Base-by-base conservation (phyloP, 2,329 filamentous ascomycete species). In the Phyllachora maydis region DNA sequence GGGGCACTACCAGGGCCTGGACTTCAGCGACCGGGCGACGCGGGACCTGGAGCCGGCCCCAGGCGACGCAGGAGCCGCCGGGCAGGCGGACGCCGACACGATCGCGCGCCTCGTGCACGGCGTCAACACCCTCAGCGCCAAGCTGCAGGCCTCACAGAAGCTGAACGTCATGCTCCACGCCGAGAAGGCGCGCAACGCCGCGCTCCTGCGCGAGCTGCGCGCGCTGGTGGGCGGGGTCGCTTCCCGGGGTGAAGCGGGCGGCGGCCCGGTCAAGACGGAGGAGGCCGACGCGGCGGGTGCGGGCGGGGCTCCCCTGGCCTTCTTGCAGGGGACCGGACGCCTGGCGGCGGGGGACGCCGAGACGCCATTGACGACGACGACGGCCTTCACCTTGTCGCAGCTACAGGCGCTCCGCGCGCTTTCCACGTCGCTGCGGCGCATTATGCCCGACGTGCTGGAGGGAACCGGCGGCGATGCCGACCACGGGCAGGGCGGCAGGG, bases 371-470 rank as follows among this genome's bases (percentile, higher is more conserved):
- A 61, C 64, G 8, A 79, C 76, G 4, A 78, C 76, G 11, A 65
- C 75, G 0, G 61, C 67, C 10, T 92, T 93, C 43, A 70, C 78
- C 1, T 58, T 90, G 11, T 76, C 74, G 3, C 85, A 95, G 42
- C 56, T 93, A 11, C 78, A 81, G 14, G 68, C 79, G 1, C 55
- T 98, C 21, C 69, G 77, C 28, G 53, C 66, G 6, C 55, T 90
- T 12, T 65, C 59, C 3, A 42, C 46, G 4, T 54, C 54, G 6
- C 53, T 92, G 23, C 56, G 65, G 7, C 59, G 63, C 8, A 52
- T 92, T 17, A 55, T 70, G 30, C 68, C 76, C 0, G 67, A 72
- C 28, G 49, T 90, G 14, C 45, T 24, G 24, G 14, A 24, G 20
- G 30, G 32, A 10, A 17, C 18, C 26, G 13, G 23, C 23, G 30